Percentiles rank a stretch among this genome's conserved stretches.
These are phyloP conservation scores for Epicoccum sorghinum DNA, from an alignment of 2,329 filamentous ascomycete species.

Conservation along the genomic window DNA sequence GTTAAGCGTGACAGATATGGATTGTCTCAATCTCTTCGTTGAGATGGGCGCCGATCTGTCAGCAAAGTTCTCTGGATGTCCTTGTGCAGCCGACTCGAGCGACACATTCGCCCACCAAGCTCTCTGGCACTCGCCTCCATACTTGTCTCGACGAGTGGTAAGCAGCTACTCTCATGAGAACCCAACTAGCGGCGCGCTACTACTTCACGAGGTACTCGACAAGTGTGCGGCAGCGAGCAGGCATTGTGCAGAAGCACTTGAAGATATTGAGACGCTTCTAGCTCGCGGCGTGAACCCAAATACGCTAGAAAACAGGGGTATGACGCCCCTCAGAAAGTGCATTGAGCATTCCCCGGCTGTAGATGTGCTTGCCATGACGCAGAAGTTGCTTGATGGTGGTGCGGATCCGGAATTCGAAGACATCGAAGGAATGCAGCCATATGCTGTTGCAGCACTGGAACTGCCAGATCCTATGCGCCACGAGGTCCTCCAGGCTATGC, in stretches of 20 bases:
- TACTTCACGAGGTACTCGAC: conserved; percentile 41
- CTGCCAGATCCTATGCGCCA: conserved; percentile 35
- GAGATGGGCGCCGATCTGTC: conserved; percentile 33
- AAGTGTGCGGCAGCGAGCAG: conserved; percentile 38
- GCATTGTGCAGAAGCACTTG: conserved; percentile 38
- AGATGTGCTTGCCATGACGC: conserved; percentile 34
- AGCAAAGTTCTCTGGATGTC: conserved; percentile 26
- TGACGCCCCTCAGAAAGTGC: conserved; percentile 34
- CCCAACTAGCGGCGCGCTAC: conserved; percentile 21
- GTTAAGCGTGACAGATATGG: conserved; percentile 28
- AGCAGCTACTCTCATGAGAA: conserved; percentile 22
- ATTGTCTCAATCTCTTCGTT: conserved; percentile 37
- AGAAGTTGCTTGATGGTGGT: conserved; percentile 35
- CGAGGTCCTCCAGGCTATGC: conserved; percentile 33
- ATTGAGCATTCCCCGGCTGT: conserved; percentile 35
- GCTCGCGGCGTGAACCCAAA: conserved; percentile 38
- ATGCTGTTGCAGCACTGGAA: conserved; percentile 33
- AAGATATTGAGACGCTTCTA: conserved; percentile 39
- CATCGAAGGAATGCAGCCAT: conserved; percentile 27
- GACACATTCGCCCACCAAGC: conserved; percentile 40
- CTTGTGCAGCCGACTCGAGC: conserved; percentile 26
- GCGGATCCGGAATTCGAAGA: conserved; percentile 38
- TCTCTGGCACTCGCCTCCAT: conserved; percentile 42
- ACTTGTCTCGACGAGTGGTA: conserved; percentile 30
- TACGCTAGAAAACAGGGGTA: conserved; percentile 16